Percentiles rank a stretch among this genome's conserved stretches.
Evolutionary conservation across 306 rosid genomes (phyloP).

Genomic region (Gillenia trifoliata): DNA sequence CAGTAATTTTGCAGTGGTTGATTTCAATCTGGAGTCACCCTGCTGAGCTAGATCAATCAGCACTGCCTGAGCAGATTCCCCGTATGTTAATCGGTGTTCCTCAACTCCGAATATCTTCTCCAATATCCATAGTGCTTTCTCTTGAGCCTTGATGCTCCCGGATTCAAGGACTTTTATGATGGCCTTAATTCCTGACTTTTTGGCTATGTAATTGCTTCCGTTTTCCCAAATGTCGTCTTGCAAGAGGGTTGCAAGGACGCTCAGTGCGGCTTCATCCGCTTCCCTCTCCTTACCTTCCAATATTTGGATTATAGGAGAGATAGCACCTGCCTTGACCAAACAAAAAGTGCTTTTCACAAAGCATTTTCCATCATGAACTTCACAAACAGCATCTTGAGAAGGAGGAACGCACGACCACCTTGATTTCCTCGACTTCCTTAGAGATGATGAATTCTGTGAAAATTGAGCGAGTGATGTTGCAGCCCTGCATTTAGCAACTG

Average conservation of each 20-base stretch:
- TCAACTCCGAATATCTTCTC: constrained; percentile 70
- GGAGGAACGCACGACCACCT: constrained; percentile 70
- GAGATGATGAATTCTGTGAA: constrained; percentile 64
- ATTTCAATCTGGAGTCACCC: constrained; percentile 66
- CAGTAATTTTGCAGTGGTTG: constrained; percentile 64
- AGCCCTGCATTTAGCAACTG: constrained; percentile 57
- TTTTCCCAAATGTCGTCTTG: constrained; percentile 69
- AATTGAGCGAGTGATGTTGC: constrained; percentile 74
- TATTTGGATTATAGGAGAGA: constrained; percentile 51
- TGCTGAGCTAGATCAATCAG: constrained; percentile 80
- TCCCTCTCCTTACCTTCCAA: constrained; percentile 59
- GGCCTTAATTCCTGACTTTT: constrained; percentile 52
- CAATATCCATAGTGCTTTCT: constrained; percentile 77
- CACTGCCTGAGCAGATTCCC: constrained; percentile 65
- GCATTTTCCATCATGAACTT: constrained; percentile 73
- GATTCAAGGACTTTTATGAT: constrained; percentile 51
- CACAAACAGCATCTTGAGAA: constrained; percentile 48
- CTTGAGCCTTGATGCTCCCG: constrained; percentile 55
- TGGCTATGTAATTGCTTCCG: constrained; percentile 64
- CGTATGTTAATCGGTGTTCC: constrained; percentile 52
- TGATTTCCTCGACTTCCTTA: constrained; percentile 43
- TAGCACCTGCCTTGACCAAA: constrained; percentile 72
- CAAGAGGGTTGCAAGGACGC: constrained; percentile 68
- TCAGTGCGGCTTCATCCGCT: constrained; percentile 67
- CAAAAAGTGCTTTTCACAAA: constrained; percentile 64